phyloP scores from a whole-genome alignment of 2,329 filamentous ascomycete genomes.

The Penicillium aurantiogriseum region DNA sequence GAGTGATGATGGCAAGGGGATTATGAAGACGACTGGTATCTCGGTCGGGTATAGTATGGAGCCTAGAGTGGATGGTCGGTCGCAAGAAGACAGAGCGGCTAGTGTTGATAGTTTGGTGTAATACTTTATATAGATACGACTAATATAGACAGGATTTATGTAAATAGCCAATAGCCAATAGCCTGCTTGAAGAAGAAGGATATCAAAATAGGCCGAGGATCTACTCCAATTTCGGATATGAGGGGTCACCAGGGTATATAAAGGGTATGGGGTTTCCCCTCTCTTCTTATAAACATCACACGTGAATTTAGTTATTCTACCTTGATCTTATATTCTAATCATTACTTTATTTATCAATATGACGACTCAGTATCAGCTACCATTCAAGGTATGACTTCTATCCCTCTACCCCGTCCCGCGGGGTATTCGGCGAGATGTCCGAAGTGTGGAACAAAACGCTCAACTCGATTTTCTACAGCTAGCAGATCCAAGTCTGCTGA shows the following conservation, averaged over 20 bases:
- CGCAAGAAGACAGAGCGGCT: slow-evolving; percentile 10
- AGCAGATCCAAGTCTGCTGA: slow-evolving; percentile 49
- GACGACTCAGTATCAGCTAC: slow-evolving; percentile 37
- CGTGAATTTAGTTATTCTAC: background rate
- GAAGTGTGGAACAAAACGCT: slow-evolving; percentile 5
- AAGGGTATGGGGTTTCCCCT: background rate
- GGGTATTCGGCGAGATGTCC: slow-evolving; percentile 20
- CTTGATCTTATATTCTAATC: background rate
- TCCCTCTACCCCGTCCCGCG: background rate
- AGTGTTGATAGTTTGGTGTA: slow-evolving; percentile 23
- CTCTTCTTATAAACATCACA: background rate
- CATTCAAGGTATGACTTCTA: slow-evolving; percentile 35
- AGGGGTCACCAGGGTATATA: background rate
- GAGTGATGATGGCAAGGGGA: slow-evolving; percentile 18
- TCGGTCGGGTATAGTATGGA: slow-evolving; percentile 17
- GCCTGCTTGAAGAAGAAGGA: background rate
- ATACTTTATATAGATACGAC: background rate
- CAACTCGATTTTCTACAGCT: slow-evolving; percentile 40
- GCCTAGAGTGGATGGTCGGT: background rate
- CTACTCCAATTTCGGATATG: background rate
- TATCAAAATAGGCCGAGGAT: background rate
- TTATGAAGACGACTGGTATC: slow-evolving; percentile 24
- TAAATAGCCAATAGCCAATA: background rate
- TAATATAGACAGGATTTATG: background rate
- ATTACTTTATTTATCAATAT: slow-evolving; percentile 18